Evolutionary conservation across 2,329 filamentous ascomycete species (phyloP), one percentile per base, ranked within the genome.

Genomic region (Myriosclerotinia curreyana): DNA sequence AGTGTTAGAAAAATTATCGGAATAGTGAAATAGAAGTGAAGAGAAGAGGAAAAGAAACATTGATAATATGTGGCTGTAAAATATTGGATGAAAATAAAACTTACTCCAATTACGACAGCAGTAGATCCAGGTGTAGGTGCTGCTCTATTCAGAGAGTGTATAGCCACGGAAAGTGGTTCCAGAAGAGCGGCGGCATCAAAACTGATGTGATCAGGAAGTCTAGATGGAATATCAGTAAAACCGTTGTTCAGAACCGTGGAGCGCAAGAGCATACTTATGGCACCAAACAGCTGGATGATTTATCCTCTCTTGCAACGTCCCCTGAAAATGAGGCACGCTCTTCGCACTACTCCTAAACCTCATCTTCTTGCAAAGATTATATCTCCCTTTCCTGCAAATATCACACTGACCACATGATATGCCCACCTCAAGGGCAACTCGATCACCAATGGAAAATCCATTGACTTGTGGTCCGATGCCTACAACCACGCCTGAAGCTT

Each of bases 341-440:
- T 86, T 86, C 64, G 83, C 84, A 67, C 82, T 86, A 71, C 83
- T 85, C 69, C 85, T 79, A 73, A 87, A 87, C 51, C 81, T 79
- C 80, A 87, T 80, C 72, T 80, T 81, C 73, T 83, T 83, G 76
- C 84, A 87, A 20, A 87, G 79, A 68, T 87, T 87, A 72, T 86
- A 87, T 70, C 92, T 88, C 60, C 94, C 94, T 48, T 90, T 95
- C 71, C 96, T 81, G 78, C 93, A 97, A 51, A 92, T 91, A 76
- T 93, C 90, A 82, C 93, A 97, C 74, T 86, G 83, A 75, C 89
- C 86, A 84, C 94, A 98, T 76, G 94, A 92, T 71, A 97, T 86
- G 78, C 96, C 96, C 67, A 94, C 93, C 80, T 98, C 94, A 73
- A 98, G 85, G 5, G 84, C 84, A 28, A 86, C 84, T 50, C 83